Conservation (phyloP, 495 filamentous ascomycete species). For the Oidiodendron maius region DNA sequence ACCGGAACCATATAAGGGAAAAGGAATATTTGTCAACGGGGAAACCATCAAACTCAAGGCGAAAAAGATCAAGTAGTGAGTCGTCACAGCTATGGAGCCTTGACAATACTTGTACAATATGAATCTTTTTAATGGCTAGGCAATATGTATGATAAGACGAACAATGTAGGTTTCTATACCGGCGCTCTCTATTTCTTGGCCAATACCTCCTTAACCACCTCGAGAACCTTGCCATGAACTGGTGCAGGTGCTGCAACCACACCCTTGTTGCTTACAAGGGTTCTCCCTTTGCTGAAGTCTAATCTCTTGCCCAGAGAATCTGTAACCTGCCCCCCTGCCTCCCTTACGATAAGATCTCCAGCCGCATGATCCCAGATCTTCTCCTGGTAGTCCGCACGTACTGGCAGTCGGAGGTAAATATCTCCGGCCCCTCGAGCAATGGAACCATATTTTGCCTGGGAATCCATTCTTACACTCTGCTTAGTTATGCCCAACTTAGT, state of each 20-base stretch:
- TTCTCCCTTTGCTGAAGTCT: conserved; percentile 82
- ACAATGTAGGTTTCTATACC: conserved; percentile 1
- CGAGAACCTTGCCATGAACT: conserved; percentile 70
- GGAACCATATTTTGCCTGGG: conserved; percentile 94
- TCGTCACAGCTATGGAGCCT: conserved; percentile 16
- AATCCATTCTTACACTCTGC: conserved; percentile 87
- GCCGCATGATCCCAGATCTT: conserved; percentile 99
- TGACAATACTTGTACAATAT: conserved; percentile 9
- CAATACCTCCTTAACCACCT: conserved; percentile 77
- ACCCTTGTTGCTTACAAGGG: conserved; percentile 82
- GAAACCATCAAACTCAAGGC: conserved; percentile 97
- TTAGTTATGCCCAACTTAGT: conserved; percentile 77
- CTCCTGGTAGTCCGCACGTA: conserved; percentile 82
- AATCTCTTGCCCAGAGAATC: conserved; percentile 75
- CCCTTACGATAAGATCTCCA: conserved; percentile 89
- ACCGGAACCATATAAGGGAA: conserved; percentile 98
- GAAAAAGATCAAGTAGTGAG: conserved; percentile 92
- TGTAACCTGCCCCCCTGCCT: conserved; percentile 88
- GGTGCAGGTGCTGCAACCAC: conserved; percentile 80
- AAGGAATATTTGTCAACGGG: conserved; percentile 95
- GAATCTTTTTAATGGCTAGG: conserved; percentile 1
- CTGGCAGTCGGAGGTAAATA: conserved; percentile 84
- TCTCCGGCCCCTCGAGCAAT: conserved; percentile 95
- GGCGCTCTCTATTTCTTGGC: conserved; percentile 21
- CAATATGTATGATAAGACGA: neutral